Evolutionary conservation across 108 stramenopile genomes (phyloP).

Genomic region (Nitzschia sp.): DNA sequence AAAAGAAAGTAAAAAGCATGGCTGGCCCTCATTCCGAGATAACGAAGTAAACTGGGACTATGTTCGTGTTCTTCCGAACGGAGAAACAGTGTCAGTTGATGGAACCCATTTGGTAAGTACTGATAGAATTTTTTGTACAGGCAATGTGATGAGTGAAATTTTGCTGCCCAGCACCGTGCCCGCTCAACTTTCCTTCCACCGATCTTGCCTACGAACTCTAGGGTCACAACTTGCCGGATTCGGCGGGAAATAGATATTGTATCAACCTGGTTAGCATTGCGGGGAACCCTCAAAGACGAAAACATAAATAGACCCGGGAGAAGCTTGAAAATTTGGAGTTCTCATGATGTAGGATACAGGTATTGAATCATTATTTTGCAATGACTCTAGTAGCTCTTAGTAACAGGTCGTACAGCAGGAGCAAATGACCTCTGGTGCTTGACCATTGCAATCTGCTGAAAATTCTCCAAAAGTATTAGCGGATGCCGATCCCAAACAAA

Average conservation of each 20-base stretch:
- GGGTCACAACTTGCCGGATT: slow-evolving; percentile 78
- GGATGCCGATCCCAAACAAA: not conserved
- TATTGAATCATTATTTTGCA: too few species aligned
- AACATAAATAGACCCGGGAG: not conserved
- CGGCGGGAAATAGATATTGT: slow-evolving; percentile 86
- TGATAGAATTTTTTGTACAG: slow-evolving; percentile 69
- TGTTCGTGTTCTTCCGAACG: slow-evolving; percentile 80
- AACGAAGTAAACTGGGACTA: slow-evolving; percentile 76
- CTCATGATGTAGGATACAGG: too few species aligned
- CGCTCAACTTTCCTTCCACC: not conserved
- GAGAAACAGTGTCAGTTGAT: slow-evolving; percentile 83
- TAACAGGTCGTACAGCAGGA: slow-evolving; percentile 4
- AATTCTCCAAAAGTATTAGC: not conserved
- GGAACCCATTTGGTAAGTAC: slow-evolving; percentile 76
- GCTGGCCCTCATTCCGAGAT: slow-evolving; percentile 77
- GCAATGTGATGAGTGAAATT: not conserved
- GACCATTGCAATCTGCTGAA: not conserved
- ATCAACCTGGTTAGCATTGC: slow-evolving; percentile 93
- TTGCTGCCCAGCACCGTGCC: not conserved
- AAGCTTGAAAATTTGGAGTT: too few species aligned
- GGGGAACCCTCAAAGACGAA: slow-evolving; percentile 48
- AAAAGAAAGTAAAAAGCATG: slow-evolving; percentile 62
- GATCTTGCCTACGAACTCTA: too few species aligned
- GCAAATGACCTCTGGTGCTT: not conserved
- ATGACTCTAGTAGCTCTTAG: too few species aligned